A percentile compares a stretch with the other conserved stretches of the same genome.
Conservation (phyloP, 2,329 filamentous ascomycete species). For the Cercospora janseana region DNA sequence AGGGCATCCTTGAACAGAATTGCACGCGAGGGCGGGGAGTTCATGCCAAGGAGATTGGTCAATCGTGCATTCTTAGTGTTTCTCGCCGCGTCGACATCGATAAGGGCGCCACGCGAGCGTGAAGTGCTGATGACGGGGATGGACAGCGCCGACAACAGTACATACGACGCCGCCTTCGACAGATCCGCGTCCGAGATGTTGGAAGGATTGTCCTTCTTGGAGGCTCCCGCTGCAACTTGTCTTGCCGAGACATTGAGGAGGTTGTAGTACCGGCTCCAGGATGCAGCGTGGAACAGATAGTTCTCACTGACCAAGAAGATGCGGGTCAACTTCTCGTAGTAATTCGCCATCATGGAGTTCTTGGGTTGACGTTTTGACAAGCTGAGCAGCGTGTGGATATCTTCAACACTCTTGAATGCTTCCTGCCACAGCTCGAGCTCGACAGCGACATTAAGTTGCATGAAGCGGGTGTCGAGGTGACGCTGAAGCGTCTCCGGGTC, state of each 20-base stretch:
- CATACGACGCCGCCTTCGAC: constrained; percentile 91
- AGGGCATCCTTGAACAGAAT: constrained; percentile 93
- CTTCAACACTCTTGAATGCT: constrained; percentile 97
- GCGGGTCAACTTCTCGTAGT: constrained; percentile 97
- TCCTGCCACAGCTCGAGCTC: constrained; percentile 99
- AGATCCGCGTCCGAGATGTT: constrained; percentile 80
- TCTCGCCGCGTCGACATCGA: constrained; percentile 93
- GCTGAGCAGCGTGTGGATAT: constrained; percentile 95
- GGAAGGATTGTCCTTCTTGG: constrained; percentile 91
- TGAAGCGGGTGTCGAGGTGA: constrained; percentile 95
- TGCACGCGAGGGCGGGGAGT: constrained; percentile 79
- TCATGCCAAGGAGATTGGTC: constrained; percentile 93
- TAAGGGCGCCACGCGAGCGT: constrained; percentile 88
- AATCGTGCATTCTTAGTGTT: constrained; percentile 99
- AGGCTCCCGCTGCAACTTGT: constrained; percentile 75
- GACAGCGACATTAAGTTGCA: constrained; percentile 96
- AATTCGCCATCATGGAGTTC: constrained; percentile 99
- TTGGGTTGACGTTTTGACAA: constrained; percentile 97
- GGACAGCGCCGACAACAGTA: constrained; percentile 89
- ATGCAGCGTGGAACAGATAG: constrained; percentile 97
- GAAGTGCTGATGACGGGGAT: constrained; percentile 99
- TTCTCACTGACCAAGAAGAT: constrained; percentile 99
- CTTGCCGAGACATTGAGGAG: constrained; percentile 87
- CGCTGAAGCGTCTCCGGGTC: constrained; percentile 96
- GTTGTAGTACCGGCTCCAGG: constrained; percentile 97